phyloP scores from a whole-genome alignment of 2,329 filamentous ascomycete species.

The Talaromyces sp. region DNA sequence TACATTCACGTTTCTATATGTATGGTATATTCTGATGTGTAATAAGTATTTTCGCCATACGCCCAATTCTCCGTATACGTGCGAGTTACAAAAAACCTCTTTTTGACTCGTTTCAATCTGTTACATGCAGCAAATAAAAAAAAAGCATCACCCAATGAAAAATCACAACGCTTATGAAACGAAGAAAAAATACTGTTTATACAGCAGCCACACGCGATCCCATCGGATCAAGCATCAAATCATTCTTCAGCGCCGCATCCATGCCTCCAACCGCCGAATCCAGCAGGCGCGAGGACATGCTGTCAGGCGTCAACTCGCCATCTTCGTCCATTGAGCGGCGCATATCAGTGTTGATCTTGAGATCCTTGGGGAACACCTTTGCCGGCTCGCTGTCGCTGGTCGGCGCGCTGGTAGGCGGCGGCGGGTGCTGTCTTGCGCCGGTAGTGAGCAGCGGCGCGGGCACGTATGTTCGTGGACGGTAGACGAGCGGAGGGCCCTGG shows the following conservation, averaged over 20 bases:
- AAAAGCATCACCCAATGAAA: neutral
- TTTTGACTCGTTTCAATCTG: neutral
- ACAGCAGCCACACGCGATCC: constrained; percentile 29
- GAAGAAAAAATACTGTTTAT: neutral
- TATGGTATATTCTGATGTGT: neutral
- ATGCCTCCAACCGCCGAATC: constrained; percentile 41
- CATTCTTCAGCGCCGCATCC: constrained; percentile 35
- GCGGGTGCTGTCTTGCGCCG: constrained; percentile 18
- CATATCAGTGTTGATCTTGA: constrained; percentile 42
- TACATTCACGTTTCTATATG: neutral
- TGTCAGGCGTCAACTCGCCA: constrained; percentile 42
- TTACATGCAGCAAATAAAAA: constrained; percentile 7
- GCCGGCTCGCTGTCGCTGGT: constrained; percentile 14
- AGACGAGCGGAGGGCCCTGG: constrained; percentile 39
- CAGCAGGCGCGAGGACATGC: constrained; percentile 44
- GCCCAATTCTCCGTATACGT: neutral
- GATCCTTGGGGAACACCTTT: constrained; percentile 28
- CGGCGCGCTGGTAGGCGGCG: constrained; percentile 23
- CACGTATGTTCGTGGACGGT: constrained; percentile 32
- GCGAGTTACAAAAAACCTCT: neutral
- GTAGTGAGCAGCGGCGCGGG: constrained; percentile 22
- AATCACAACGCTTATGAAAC: neutral
- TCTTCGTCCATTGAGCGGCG: constrained; percentile 33
- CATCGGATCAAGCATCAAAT: constrained; percentile 41
- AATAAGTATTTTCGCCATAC: neutral